Conservation (phyloP, 2,329 filamentous ascomycete species). For the Fusarium acutatum region DNA sequence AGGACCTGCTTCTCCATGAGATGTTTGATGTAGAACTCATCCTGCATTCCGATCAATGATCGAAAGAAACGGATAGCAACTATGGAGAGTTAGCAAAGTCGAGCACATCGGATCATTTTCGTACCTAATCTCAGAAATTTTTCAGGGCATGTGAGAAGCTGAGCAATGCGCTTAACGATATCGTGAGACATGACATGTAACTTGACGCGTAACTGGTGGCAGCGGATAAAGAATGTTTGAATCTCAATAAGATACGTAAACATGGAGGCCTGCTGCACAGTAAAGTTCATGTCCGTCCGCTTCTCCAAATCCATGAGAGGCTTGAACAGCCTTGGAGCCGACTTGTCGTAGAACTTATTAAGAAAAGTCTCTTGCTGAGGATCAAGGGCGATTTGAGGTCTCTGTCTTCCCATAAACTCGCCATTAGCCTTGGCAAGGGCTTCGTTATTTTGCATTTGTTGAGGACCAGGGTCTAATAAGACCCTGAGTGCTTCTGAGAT, state of each 20-base stretch:
- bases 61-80: constrained; percentile 95
- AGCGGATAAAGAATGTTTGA: constrained; percentile 90
- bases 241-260: constrained; percentile 93
- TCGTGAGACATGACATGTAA: constrained; percentile 86
- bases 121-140: constrained; percentile 91
- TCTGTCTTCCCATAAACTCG: constrained; percentile 73
- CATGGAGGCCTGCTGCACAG: constrained; percentile 85
- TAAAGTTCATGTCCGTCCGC: constrained; percentile 73
- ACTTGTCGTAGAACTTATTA: constrained; percentile 87
- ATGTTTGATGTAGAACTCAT: constrained; percentile 90
- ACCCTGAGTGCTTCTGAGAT: constrained; percentile 96
- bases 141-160: constrained; percentile 83
- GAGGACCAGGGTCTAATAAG: constrained; percentile 76
- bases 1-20: constrained; percentile 84
- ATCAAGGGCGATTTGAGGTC: constrained; percentile 62
- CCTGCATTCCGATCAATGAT: constrained; percentile 82
- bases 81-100: constrained; percentile 48
- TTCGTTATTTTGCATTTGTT: constrained; percentile 58
- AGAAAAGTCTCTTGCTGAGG: constrained; percentile 88
- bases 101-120: constrained; percentile 40
- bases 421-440: constrained; percentile 69
- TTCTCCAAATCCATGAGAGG: constrained; percentile 84
- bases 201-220: constrained; percentile 87
- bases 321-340: constrained; percentile 84
- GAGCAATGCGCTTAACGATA: constrained; percentile 79